These are phyloP conservation scores for Scutellaria baicalensis DNA, from an alignment of 257 asterid species.

Conservation along the genomic window DNA sequence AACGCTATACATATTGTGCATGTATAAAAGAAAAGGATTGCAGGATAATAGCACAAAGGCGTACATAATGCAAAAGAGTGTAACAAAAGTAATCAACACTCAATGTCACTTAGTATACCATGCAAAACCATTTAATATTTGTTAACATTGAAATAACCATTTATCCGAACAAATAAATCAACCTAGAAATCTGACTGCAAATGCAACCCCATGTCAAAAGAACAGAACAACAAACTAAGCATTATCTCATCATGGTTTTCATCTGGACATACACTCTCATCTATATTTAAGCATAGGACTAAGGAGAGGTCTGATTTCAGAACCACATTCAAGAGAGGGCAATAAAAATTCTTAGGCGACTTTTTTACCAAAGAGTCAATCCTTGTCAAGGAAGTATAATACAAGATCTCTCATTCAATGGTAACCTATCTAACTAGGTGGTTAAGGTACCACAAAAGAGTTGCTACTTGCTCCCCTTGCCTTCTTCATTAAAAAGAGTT, in stretches of 20 bases:
- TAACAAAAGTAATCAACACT: background rate
- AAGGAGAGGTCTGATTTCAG: too few species aligned
- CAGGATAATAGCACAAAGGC: background rate
- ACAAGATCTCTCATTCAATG: background rate
- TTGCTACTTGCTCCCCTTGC: background rate
- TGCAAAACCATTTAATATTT: background rate
- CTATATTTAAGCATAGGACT: too few species aligned
- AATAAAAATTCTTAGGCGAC: background rate
- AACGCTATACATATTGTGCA: background rate
- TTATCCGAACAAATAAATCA: background rate
- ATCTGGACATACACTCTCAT: too few species aligned
- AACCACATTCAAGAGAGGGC: too few species aligned
- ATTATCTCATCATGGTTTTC: too few species aligned
- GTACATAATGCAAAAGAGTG: background rate
- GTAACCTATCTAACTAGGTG: background rate
- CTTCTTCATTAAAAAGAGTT: background rate
- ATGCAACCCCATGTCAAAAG: background rate
- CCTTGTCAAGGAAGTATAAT: background rate
- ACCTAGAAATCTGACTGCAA: background rate
- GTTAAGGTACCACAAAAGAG: background rate
- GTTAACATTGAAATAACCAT: background rate
- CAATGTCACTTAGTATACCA: background rate
- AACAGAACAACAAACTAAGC: too few species aligned
- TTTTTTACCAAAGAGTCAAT: background rate
- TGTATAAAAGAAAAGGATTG: background rate